Evolutionary conservation across 2,329 filamentous ascomycete species (phyloP), one percentile per base, ranked within the genome.

Genomic region (Aspergillus sp.): DNA sequence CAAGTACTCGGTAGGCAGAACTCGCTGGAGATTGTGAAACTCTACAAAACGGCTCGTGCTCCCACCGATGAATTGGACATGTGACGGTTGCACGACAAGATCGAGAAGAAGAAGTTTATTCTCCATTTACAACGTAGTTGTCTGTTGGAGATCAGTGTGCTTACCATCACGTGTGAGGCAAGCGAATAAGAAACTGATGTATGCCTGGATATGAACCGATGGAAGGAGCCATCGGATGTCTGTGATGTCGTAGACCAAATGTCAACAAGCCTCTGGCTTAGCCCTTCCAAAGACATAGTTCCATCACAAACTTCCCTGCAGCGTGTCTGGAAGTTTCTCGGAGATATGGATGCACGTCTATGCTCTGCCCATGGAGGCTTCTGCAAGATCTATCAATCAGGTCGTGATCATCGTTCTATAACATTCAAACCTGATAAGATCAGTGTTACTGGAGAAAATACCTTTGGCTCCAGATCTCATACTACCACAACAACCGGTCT

Each of bases 1-100:
- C 34, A 15, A 41, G 34, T 17, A 56, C 43, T 31, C 5, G 47
- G 41, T 34, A 28, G 28, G 47, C 47, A 55, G 34, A 46, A 28
- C 53, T 56, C 38, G 53, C 56, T 50, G 53, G 45, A 43, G 41
- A 25, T 43, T 31, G 54, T 57, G 59, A 61, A 57, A 54, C 59
- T 57, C 41, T 22, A 34, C 49, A 28, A 43, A 19, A 46, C 34
- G 52, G 52, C 45, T 55, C 46, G 58, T 60, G 58, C 58, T 60
- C 38, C 7, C 19, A 19, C 53, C 43, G 17, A 46, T 57, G 45
- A 47, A 19, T 43, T 19, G 28, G 38, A 31, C 59, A 61, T 61
- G 59, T 57, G 59, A 61, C 34, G 5, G 46, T 34, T 46, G 25
- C 43, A 57, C 22, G 31, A 19, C 17, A 51, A 51, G 23, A 43